Base-by-base conservation (phyloP, 2,329 filamentous ascomycete genomes). In the Aspergillus awamori region DNA sequence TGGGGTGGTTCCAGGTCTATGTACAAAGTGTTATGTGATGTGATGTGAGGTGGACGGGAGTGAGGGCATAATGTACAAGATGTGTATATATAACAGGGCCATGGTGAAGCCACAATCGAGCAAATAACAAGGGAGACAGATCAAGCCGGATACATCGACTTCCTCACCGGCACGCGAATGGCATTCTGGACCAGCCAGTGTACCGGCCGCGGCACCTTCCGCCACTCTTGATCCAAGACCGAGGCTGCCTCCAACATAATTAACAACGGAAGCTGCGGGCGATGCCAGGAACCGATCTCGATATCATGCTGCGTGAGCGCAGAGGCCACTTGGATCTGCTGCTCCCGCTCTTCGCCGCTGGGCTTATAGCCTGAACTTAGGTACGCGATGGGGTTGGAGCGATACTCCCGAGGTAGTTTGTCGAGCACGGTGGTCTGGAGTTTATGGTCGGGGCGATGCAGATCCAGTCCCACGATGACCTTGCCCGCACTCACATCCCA, bases 231-330 rank as follows among this genome's bases (percentile, higher is more conserved):
- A 58, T 80, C 78, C 33, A 78, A 47, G 33, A 62, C 61, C 13
- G 64, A 61, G 8, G 78, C 78, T 8, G 74, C 70, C 52, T 75
- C 69, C 36, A 80, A 63, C 74, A 78, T 77, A 20, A 71, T 59
- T 4, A 55, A 38, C 13, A 80, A 59, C 15, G 70, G 60, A 22
- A 65, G 53, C 3, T 53, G 43, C 24, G 74, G 71, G 10, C 54
- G 39, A 41, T 70, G 74, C 43, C 53, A 61, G 5, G 62, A 54
- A 3, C 67, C 72, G 3, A 67, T 54, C 4, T 67, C 52, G 4
- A 75, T 66, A 59, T 79, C 77, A 45, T 67, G 71, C 2, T 67
- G 47, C 26, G 75, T 52, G 36, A 77, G 58, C 28, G 57, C 63
- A 13, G 63, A 62, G 15, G 71, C 74, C 20, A 77, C 53, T 1